Base-by-base conservation (phyloP, 2,329 filamentous ascomycete species). In the Penicillium sp. region DNA sequence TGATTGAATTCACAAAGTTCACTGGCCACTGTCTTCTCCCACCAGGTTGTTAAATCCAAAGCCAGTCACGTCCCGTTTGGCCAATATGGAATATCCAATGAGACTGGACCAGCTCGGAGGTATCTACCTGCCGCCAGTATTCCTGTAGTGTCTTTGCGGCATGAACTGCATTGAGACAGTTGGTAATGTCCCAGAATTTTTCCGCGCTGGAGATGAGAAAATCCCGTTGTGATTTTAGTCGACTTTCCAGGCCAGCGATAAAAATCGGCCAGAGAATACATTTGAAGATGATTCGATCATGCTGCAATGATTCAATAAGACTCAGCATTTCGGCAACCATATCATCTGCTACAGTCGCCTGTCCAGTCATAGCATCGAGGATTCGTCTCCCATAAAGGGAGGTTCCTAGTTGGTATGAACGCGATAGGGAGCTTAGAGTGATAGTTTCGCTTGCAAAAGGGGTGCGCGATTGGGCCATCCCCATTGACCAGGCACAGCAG, bases 181-280 rank as follows among this genome's bases (percentile, higher is more conserved):
- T 60, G 2, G 65, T 68, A 9, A 55, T 49, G 3, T 42, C 39
- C 65, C 65, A 68, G 26, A 68, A 62, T 5, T 41, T 54, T 25
- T 64, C 64, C 25, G 67, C 41, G 25, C 50, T 61, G 4, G 37
- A 48, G 12, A 56, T 46, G 2, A 67, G 36, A 33, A 62, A 59
- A 2, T 55, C 46, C 13, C 59, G 47, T 37, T 67, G 56, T 2
- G 51, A 39, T 26, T 51, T 52, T 42, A 41, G 47, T n/a, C 43
- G 52, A 40, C 58, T 65, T 35, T 67, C 64, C 24, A 68, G 39
- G 1, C 64, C 65, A 8, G 64, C 64, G 29, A 68, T 56, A 26
- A 64, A 65, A 1, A 66, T 65, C 0, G 64, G 65, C 66, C 66
- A 68, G 1, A 68, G 55, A 12, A 66, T 50, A 28, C 65, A 68